Evolutionary conservation across 1,284 basidiomycete species (phyloP).

Genomic region (Neolentinus lepideus): DNA sequence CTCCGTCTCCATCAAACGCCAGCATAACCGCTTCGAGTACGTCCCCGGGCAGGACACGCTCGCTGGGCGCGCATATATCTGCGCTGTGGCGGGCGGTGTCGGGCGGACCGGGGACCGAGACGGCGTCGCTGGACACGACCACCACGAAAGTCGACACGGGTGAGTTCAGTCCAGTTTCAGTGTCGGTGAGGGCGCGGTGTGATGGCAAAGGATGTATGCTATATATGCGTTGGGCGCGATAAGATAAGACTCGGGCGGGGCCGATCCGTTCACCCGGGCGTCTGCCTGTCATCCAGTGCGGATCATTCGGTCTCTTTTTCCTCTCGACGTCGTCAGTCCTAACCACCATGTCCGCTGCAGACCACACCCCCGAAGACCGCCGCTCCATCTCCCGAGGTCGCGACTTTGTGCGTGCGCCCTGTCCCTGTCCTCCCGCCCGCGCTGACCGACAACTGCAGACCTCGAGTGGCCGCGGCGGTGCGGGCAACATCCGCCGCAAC

Average conservation of each 20-base stretch:
- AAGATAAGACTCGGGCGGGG: neutral
- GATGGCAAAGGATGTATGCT: too few relatives aligned
- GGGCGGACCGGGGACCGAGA: neutral
- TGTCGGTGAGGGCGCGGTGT: neutral
- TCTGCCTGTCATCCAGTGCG: neutral
- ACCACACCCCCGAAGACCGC: slow-evolving; percentile 5
- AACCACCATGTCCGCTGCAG: neutral
- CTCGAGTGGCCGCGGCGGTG: slow-evolving; percentile 61
- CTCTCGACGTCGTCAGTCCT: too few relatives aligned
- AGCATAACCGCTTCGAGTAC: too few relatives aligned
- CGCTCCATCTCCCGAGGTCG: slow-evolving; percentile 25
- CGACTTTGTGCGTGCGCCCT: slow-evolving; percentile 20
- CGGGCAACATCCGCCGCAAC: slow-evolving; percentile 53
- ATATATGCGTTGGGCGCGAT: too few relatives aligned
- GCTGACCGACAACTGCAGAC: slow-evolving; percentile 25
- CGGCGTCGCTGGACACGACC: neutral
- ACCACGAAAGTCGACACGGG: neutral
- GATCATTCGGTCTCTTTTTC: neutral
- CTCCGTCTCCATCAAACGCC: too few relatives aligned
- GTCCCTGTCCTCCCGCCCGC: too few relatives aligned
- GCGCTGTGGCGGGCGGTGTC: neutral
- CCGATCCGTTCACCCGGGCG: too few relatives aligned
- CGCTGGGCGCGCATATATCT: neutral
- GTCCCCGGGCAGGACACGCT: neutral
- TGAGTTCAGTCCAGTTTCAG: neutral